phyloP scores from a whole-genome alignment of 140 eudicot genomes.

The Flaveria floridana region DNA sequence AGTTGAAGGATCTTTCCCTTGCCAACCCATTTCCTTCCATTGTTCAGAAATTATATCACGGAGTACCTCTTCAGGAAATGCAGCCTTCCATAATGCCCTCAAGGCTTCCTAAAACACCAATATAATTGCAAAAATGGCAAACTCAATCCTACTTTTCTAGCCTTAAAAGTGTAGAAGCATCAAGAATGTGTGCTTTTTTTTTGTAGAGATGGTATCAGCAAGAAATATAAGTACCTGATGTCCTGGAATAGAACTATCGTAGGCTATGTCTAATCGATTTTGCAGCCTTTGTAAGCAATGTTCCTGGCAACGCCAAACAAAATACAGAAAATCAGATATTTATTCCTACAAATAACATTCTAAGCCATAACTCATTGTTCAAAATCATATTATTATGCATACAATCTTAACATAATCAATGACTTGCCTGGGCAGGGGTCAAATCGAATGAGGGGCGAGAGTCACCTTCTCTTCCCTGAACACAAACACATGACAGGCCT shows the following conservation, averaged over 20 bases:
- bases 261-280: conserved; percentile 73
- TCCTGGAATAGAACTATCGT: conserved; percentile 70
- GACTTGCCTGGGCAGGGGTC: conserved; percentile 75
- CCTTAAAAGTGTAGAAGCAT: conserved; percentile 9
- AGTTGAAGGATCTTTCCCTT: conserved; percentile 99
- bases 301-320: conserved; percentile 50
- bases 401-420: background rate
- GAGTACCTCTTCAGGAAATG: conserved; percentile 87
- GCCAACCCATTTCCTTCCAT: conserved; percentile 99
- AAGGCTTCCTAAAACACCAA: conserved; percentile 66
- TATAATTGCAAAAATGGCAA: conserved; percentile 15
- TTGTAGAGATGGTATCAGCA: background rate
- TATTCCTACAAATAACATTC: background rate
- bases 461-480: conserved; percentile 89
- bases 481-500: conserved; percentile 99
- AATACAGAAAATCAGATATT: conserved; percentile 2
- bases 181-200: background rate
- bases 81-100: conserved; percentile 81
- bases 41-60: conserved; percentile 82
- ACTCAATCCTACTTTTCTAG: background rate
- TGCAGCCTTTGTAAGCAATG: conserved; percentile 81
- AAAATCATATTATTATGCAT: background rate
- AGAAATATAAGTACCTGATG: conserved; percentile 59
- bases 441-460: conserved; percentile 92
- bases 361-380: conserved; percentile 3